Evolutionary conservation across 768 basidiomycete genomes (phyloP).

Genomic region (Coprinopsis cinerea): DNA sequence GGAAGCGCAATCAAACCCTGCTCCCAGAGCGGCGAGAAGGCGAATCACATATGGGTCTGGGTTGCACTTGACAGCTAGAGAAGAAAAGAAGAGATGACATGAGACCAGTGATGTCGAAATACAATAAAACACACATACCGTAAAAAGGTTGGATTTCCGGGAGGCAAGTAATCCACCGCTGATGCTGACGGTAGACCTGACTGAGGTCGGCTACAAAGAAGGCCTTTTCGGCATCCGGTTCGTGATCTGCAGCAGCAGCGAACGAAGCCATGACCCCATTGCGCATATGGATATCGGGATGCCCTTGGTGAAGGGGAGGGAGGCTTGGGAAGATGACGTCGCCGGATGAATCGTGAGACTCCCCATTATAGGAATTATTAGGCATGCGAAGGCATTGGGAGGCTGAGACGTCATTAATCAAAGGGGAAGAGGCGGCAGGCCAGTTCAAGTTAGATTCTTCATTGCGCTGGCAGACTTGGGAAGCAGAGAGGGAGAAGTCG

Average conservation of each 20-base stretch:
- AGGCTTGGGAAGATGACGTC: constrained; percentile 54
- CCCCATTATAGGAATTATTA: constrained; percentile 17
- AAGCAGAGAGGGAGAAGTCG: constrained; percentile 25
- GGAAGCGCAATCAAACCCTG: constrained; percentile 97
- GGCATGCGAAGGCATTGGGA: constrained; percentile 66
- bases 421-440: constrained; percentile 38
- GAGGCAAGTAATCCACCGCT: constrained; percentile 72
- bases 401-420: constrained; percentile 25
- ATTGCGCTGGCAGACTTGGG: constrained; percentile 14
- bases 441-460: constrained; percentile 26
- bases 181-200: constrained; percentile 78
- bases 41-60: constrained; percentile 93
- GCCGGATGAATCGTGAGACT: constrained; percentile 23
- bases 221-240: constrained; percentile 81
- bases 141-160: constrained; percentile 92
- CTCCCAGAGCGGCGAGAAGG: constrained; percentile 81
- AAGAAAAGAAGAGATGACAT: constrained; percentile 16
- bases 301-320: constrained; percentile 62
- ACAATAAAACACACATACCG: constrained; percentile 46
- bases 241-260: constrained; percentile 42
- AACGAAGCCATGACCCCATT: constrained; percentile 69
- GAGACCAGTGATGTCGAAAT: constrained; percentile 9
- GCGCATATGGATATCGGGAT: constrained; percentile 68
- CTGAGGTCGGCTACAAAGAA: constrained; percentile 96
- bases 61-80: constrained; percentile 92